Evolutionary conservation across 352 stramenopile species (phyloP).

Genomic region (Pythium rhizo-oryzae): DNA sequence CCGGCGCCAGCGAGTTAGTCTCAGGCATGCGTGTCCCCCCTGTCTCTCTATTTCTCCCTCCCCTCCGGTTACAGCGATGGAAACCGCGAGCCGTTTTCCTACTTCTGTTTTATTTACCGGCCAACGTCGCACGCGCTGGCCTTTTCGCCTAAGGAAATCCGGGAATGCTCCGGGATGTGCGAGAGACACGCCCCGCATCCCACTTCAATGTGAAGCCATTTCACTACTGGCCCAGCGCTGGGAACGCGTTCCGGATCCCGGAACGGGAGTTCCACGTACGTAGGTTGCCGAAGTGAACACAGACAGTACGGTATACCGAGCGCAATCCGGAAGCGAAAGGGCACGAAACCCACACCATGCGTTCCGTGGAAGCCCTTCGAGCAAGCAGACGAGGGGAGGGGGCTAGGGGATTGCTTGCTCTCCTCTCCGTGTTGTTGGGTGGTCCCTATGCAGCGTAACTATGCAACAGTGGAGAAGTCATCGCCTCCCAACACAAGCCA

Average conservation of each 20-base stretch:
- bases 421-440: too few relatives aligned
- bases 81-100: neutral
- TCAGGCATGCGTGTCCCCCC: neutral
- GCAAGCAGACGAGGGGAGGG: too few relatives aligned
- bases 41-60: neutral
- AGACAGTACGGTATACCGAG: neutral
- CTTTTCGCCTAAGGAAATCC: neutral
- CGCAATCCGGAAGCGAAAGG: neutral
- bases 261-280: too few relatives aligned
- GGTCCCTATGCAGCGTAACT: too few relatives aligned
- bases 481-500: too few relatives aligned
- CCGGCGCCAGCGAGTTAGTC: neutral
- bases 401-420: too few relatives aligned
- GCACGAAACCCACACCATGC: neutral
- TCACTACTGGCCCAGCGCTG: too few relatives aligned
- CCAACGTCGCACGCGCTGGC: too few relatives aligned
- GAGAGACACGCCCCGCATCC: neutral
- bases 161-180: neutral
- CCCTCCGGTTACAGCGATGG: too few relatives aligned
- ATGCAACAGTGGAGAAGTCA: too few relatives aligned
- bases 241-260: neutral
- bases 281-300: too few relatives aligned
- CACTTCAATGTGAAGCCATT: neutral
- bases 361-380: neutral
- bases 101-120: constrained; percentile 10